Conservation (phyloP, 1,284 basidiomycete genomes). For the Ganoderma leucocontextum region DNA sequence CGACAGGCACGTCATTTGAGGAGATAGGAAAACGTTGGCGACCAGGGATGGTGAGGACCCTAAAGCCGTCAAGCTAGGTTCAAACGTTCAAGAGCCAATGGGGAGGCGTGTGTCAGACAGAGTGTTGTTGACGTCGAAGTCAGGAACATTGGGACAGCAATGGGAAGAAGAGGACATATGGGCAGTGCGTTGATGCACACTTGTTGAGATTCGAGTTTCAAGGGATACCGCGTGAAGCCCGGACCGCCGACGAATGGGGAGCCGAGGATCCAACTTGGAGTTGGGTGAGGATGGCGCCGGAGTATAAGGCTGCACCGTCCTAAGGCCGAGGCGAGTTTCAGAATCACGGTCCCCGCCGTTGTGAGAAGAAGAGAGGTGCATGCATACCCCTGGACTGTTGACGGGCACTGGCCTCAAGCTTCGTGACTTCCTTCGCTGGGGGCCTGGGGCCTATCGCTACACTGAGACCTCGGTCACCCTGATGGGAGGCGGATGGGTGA, state of each 20-base stretch:
- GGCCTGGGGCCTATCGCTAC: constrained; percentile 12
- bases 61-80: constrained; percentile 26
- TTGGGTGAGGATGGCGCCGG: constrained; percentile 14
- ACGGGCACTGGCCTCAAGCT: constrained; percentile 19
- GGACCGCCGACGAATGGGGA: constrained; percentile 4
- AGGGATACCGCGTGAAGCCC: constrained; percentile 23
- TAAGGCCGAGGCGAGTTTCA: constrained; percentile 28
- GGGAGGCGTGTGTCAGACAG: constrained; percentile 10
- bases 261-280: neutral
- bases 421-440: constrained; percentile 22
- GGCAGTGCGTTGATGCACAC: constrained; percentile 32
- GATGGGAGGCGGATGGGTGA: constrained; percentile 6
- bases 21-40: constrained; percentile 5
- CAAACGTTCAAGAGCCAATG: neutral
- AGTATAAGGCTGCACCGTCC: constrained; percentile 19
- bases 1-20: constrained; percentile 15
- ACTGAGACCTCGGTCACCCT: constrained; percentile 30
- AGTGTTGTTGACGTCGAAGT: constrained; percentile 24
- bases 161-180: constrained; percentile 23
- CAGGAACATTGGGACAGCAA: constrained; percentile 21
- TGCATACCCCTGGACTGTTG: neutral
- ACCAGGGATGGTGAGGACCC: constrained; percentile 5
- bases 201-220: constrained; percentile 33
- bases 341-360: constrained; percentile 30
- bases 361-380: constrained; percentile 27